Evolutionary conservation across 1,284 basidiomycete genomes (phyloP), one percentile per base, ranked within the genome.

Genomic region (Malassezia sympodialis): DNA sequence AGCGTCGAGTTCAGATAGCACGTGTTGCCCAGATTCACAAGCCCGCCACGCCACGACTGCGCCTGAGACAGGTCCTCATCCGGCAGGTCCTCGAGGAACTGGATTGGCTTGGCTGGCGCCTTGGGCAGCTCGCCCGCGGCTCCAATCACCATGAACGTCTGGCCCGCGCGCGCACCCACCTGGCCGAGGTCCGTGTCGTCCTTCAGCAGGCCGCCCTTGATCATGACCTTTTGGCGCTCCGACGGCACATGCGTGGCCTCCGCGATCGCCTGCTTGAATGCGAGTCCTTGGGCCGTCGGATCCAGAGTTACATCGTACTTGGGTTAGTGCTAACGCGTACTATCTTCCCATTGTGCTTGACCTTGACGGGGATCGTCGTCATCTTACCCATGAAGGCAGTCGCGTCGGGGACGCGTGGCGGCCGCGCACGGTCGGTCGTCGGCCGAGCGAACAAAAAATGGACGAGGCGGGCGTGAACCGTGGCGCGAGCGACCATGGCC

Each of bases 1-100:
- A 98, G 79, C 0, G 88, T 90, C 6, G 93, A 84, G 72, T 96
- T 96, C 83, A 96, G 88, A 76, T 96, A 96, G 69, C 89, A 91
- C 0, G 88, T 91, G 72, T 91, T 91, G 35, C 89, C 89, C 21
- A 74, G 51, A 42, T 74, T 74, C 17, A 59, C 63, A 10, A 74
- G 54, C 1, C 72, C 72, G 8, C 61, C 66, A 11, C 64, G 60
- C 12, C 37, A 19, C 15, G 49, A 32, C 31, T 37, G 34, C 53
- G 83, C 86, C 75, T 85, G 79, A 42, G 88, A 89, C 30, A 93
- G 77, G 62, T 87, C 82, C 7, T 80, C 76, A 51, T 90, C 88
- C 49, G 85, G 83, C 86, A 94, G 85, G 77, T 96, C 90, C 84
- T 78, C 79, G 23, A 89, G 76, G 76, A 96, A 96, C 23, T 88